Evolutionary conservation across 2,329 filamentous ascomycete genomes (phyloP), one percentile per base, ranked within the genome.

Genomic region (Madurella fahalii): DNA sequence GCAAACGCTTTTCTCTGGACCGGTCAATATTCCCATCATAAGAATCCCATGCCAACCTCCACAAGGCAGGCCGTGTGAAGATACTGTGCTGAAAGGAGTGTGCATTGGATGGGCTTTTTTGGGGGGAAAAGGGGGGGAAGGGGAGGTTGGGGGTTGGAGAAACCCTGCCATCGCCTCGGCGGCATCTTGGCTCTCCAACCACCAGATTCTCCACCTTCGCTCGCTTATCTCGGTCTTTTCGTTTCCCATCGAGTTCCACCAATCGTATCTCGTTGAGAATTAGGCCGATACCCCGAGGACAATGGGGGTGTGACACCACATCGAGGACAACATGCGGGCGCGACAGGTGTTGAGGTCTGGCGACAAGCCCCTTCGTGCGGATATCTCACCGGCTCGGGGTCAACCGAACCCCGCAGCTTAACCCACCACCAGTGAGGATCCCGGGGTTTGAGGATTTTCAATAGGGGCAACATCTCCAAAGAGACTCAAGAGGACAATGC

Each of bases 181-280:
- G 7, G 25, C 25, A 25, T 25, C n/a, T 25, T 25, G 25, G 25
- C 25, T 25, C 25, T 25, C 25, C 25, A 25, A 25, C 7, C 25
- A 25, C 25, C 25, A 25, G 25, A 25, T 25, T 25, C 25, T 25
- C 25, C 25, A 25, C 25, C 7, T 25, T 7, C 25, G 25, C 25
- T 25, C 4, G 25, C 25, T 7, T 25, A 25, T 25, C 13, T 37
- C 34, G 34, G 32, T 47, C 20, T 5, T 32, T 17, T 17, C 32
- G 31, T 8, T 13, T 12, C 32, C 15, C 13, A 17, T 7, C 39
- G 16, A 20, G 15, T 42, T 52, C 49, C 52, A 37, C 52, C 50
- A 58, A 55, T 49, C 37, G 42, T 13, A 15, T 32, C 41, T 58
- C 56, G 42, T 37, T 30, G 30, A 15, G 16, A 44, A 32, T 52